Evolutionary conservation across 1,139 yeast species (phyloP), one percentile per base, ranked within the genome.

Genomic region (Protomyces macrosporus): DNA sequence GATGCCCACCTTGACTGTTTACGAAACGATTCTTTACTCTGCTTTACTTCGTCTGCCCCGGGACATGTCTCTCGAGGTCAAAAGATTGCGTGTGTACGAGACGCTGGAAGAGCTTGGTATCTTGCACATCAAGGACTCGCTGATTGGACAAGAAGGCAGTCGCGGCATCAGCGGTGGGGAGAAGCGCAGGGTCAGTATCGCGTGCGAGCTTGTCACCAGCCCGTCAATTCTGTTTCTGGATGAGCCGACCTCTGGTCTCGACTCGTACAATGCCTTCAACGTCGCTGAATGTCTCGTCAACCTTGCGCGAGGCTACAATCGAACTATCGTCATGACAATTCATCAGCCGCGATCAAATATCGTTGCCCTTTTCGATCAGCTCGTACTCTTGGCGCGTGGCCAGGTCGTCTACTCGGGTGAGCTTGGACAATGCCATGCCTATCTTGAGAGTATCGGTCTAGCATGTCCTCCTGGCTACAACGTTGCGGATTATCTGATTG

Each of bases 281-380:
- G 98, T 93, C 10, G 79, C 93, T 60, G 97, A 91, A 66, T 83
- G 90, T 68, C 79, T 93, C 63, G 93, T 88, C 2, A 83, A 88
- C 66, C 80, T 93, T 66, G 90, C 97, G 0, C 80, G 86, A 66
- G 87, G 86, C 69, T 88, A 86, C 73, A 85, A 87, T 67, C 83
- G 98, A 72, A 91, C 98, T 0, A 86, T 93, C 56, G 84, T 93
- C 0, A 87, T 93, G 72, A 90, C 98, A 0, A 93, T 93, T 68
- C 98, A 93, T 76, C 98, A 93, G 73, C 98, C 98, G n/a, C 82
- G 98, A 72, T 89, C 97, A 67, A 93, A 93, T 71, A 91, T 93
- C 72, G 97, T 93, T 36, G 85, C 97, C 0, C 77, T 90, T 64
- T 93, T 93, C 75, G 97, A 91, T 73, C 86, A 87, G 69, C 79